These are phyloP conservation scores for Nemania sp. DNA, from an alignment of 2,329 filamentous ascomycete species.

Conservation along the genomic window DNA sequence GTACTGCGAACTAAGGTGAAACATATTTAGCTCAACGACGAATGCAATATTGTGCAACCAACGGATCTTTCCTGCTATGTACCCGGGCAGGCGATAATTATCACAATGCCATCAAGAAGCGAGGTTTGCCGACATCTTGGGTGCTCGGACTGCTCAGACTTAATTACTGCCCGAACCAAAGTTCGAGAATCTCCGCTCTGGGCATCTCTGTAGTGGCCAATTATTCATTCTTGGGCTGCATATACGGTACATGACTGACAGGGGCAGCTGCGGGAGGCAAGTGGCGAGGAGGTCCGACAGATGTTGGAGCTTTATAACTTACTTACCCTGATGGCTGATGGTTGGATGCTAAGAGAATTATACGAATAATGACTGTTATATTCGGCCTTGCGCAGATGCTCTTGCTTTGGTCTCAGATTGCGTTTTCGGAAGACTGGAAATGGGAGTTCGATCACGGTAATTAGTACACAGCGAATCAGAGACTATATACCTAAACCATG, in stretches of 20 bases:
- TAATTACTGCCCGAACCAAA: slow-evolving; percentile 1
- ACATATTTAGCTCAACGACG: not conserved
- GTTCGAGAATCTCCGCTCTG: not conserved
- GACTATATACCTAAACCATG: no score
- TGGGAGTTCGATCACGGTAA: no score
- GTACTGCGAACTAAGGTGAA: no score
- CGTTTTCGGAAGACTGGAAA: no score
- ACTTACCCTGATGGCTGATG: slow-evolving; percentile 6
- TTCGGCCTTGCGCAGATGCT: no score
- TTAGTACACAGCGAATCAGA: no score
- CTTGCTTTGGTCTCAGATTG: no score
- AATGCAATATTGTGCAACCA: no score
- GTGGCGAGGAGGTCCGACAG: slow-evolving; percentile 2
- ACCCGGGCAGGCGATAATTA: no score
- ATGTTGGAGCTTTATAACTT: slow-evolving; percentile 6
- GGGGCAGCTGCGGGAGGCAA: slow-evolving; percentile 26
- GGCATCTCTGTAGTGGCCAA: slow-evolving; percentile 16
- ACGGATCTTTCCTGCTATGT: no score
- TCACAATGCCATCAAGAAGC: not conserved
- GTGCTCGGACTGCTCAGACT: no score
- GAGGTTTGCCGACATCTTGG: not conserved
- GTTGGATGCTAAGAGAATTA: not conserved
- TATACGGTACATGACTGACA: slow-evolving; percentile 23
- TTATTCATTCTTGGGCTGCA: slow-evolving; percentile 23
- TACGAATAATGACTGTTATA: not conserved